A percentile compares a stretch with the other conserved stretches of the same genome.
Conservation (phyloP, 2,329 filamentous ascomycete genomes). For the Aspergillus tubingensis region DNA sequence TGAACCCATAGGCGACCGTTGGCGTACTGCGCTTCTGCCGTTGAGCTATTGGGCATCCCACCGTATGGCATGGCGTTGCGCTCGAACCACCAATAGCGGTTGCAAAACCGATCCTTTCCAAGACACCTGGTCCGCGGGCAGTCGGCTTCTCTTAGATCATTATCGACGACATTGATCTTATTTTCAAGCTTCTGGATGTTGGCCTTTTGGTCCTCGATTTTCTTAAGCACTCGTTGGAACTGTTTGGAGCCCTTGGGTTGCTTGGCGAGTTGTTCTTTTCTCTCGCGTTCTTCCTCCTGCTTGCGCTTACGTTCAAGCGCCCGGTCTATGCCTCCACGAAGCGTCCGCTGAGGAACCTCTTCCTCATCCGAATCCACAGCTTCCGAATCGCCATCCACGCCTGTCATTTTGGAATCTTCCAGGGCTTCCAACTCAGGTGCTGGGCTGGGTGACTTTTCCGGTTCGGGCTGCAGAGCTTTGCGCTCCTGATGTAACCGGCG, state of each 20-base stretch:
- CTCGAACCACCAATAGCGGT: conserved; percentile 99
- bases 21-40: conserved; percentile 81
- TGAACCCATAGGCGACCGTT: conserved; percentile 97
- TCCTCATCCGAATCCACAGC: conserved; percentile 72
- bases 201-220: conserved; percentile 84
- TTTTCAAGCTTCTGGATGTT: conserved; percentile 79
- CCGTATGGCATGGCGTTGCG: conserved; percentile 96
- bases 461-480: conserved; percentile 50
- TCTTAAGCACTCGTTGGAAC: conserved; percentile 81
- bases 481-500: conserved; percentile 50
- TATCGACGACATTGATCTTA: conserved; percentile 81
- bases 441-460: conserved; percentile 46
- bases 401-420: conserved; percentile 43
- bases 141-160: conserved; percentile 90
- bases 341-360: conserved; percentile 56
- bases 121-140: conserved; percentile 86
- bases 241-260: conserved; percentile 81
- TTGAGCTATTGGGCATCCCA: conserved; percentile 84
- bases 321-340: conserved; percentile 67
- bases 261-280: conserved; percentile 66
- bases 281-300: conserved; percentile 69
- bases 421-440: conserved; percentile 44
- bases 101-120: conserved; percentile 96
- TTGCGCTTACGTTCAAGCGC: conserved; percentile 77
- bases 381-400: conserved; percentile 62